phyloP scores from a whole-genome alignment of 192 early-diverging fungal genomes.

The Neocallimastix lanati region DNA sequence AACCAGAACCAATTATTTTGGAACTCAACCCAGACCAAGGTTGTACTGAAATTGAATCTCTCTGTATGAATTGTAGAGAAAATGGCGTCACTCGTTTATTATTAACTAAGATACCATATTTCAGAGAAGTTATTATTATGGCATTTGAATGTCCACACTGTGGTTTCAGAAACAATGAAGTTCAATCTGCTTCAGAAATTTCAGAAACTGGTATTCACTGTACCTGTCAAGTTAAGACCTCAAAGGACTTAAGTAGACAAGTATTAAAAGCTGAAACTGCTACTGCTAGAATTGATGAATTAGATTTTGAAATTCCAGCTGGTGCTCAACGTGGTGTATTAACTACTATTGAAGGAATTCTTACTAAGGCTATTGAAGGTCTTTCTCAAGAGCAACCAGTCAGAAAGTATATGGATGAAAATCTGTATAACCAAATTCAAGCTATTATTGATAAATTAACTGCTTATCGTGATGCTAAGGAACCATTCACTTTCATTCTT shows the following conservation, averaged over 20 bases:
- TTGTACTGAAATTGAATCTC: conserved; percentile 68
- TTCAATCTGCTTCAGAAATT: conserved; percentile 69
- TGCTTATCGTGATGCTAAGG: conserved; percentile 24
- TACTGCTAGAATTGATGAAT: conserved; percentile 54
- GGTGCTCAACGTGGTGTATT: conserved; percentile 50
- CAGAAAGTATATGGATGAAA: conserved; percentile 46
- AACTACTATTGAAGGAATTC: conserved; percentile 80
- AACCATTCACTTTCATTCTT: conserved; percentile 54
- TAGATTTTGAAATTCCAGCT: conserved; percentile 80
- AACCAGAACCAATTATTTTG: conserved; percentile 28
- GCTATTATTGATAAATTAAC: conserved; percentile 40
- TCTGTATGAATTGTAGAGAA: conserved; percentile 80
- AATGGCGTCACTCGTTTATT: conserved; percentile 65
- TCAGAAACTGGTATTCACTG: conserved; percentile 60
- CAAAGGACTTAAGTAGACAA: conserved; percentile 67
- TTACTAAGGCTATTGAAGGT: conserved; percentile 62
- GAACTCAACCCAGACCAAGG: conserved; percentile 42
- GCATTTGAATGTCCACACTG: conserved; percentile 81
- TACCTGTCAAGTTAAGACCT: conserved; percentile 11
- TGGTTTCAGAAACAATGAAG: conserved; percentile 71
- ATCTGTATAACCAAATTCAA: conserved; percentile 58
- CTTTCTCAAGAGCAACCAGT: conserved; percentile 55
- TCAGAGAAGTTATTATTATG: conserved; percentile 67
- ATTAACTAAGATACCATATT: conserved; percentile 82
- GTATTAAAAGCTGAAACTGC: conserved; percentile 73